Percentiles rank a stretch among this genome's conserved stretches.
Evolutionary conservation across 2,329 filamentous ascomycete genomes (phyloP).

Genomic region (Colletotrichum sojae): DNA sequence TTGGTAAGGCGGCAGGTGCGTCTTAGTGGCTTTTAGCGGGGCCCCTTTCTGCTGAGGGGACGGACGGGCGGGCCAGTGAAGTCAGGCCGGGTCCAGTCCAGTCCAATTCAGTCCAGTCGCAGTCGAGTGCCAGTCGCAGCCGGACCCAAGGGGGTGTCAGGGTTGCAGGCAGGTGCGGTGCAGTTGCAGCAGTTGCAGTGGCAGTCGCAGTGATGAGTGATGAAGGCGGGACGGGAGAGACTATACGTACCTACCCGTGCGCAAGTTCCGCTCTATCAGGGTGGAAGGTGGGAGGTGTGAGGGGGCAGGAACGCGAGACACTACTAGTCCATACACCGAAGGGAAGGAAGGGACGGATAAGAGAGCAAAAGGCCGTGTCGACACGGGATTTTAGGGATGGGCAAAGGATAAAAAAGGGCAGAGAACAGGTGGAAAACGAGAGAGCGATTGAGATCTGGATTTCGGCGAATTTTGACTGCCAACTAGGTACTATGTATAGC

Average conservation of each 20-base stretch:
- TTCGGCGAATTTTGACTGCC: slow-evolving; percentile 6
- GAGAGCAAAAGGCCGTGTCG: background rate
- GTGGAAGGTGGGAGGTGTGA: background rate
- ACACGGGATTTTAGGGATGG: background rate
- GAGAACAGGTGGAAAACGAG: background rate
- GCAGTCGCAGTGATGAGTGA: background rate
- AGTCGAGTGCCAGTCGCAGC: slow-evolving; percentile 13
- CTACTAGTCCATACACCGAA: background rate
- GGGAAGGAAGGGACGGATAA: too few relatives aligned
- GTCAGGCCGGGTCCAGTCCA: slow-evolving; percentile 22
- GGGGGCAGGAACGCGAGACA: background rate
- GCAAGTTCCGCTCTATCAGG: slow-evolving; percentile 2
- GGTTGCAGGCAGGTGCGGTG: background rate
- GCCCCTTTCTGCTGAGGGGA: slow-evolving; percentile 35
- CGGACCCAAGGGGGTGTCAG: too few relatives aligned
- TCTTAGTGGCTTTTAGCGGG: slow-evolving; percentile 39
- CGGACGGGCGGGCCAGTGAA: slow-evolving; percentile 27
- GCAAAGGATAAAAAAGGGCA: background rate
- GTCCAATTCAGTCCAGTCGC: background rate
- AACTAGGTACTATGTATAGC: slow-evolving; percentile 12
- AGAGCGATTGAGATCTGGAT: slow-evolving; percentile 6
- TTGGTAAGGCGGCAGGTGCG: slow-evolving; percentile 36
- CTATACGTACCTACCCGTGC: slow-evolving; percentile 29
- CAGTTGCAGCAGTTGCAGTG: background rate
- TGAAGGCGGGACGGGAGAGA: slow-evolving; percentile 16